Conservation (phyloP, 805 yeast genomes). For the Candida broadrunensis region DNA sequence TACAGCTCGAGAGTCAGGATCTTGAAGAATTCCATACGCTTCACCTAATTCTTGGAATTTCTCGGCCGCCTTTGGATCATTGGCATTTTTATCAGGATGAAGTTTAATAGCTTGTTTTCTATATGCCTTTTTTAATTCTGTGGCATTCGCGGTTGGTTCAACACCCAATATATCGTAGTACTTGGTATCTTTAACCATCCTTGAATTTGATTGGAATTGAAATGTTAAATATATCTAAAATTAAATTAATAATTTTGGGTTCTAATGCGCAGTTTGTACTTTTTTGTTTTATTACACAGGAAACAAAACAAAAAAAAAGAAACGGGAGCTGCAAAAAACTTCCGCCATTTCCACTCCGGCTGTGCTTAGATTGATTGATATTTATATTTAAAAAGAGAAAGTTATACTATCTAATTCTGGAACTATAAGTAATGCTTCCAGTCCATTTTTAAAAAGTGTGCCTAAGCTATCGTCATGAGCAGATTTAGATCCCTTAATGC, state of each 20-base stretch:
- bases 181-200: conserved; percentile 82
- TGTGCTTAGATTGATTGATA: too few relatives aligned
- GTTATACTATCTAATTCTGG: conserved; percentile 65
- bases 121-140: conserved; percentile 91
- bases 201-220: too few relatives aligned
- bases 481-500: conserved; percentile 32
- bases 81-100: conserved; percentile 97
- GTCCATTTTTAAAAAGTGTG: conserved; percentile 57
- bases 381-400: conserved; percentile 46
- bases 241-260: neutral
- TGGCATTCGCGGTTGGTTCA: conserved; percentile 62
- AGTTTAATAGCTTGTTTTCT: conserved; percentile 83
- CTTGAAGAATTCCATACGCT: conserved; percentile 80
- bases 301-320: too few relatives aligned
- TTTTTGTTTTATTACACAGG: too few relatives aligned
- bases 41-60: conserved; percentile 70
- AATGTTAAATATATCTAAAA: neutral
- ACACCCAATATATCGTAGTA: conserved; percentile 84
- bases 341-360: too few relatives aligned
- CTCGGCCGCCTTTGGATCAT: conserved; percentile 84
- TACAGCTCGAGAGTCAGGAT: conserved; percentile 59
- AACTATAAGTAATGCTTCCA: conserved; percentile 67
- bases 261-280: too few relatives aligned
- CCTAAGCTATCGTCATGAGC: conserved; percentile 62
- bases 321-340: too few relatives aligned